Evolutionary conservation across 2,329 filamentous ascomycete species (phyloP).

Genomic region (Leptographium lundbergii): DNA sequence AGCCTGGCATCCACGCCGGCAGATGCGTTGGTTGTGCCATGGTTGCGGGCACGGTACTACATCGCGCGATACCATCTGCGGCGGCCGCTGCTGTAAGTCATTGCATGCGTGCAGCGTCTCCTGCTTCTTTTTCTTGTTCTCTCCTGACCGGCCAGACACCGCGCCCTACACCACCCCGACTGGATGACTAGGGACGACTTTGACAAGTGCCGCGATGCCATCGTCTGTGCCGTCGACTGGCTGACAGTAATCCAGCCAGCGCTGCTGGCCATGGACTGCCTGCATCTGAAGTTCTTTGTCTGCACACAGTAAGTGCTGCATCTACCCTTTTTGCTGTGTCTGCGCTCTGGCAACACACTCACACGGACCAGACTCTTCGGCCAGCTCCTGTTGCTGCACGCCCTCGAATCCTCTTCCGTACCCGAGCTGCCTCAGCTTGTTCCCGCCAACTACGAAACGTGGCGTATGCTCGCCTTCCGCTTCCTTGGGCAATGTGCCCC

Average conservation of each 20-base stretch:
- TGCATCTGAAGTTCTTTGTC: conserved; percentile 11
- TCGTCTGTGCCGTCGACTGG: conserved; percentile 9
- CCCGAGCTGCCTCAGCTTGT: conserved; percentile 5
- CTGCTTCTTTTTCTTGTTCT: neutral
- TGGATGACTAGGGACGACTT: conserved; percentile 10
- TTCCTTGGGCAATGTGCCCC: conserved; percentile 8
- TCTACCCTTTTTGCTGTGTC: neutral
- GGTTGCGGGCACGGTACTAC: conserved; percentile 12
- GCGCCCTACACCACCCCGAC: conserved; percentile 12
- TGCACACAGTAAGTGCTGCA: conserved; percentile 10
- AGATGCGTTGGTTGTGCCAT: conserved; percentile 11
- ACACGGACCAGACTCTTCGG: conserved; percentile 7
- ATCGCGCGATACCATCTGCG: conserved; percentile 13
- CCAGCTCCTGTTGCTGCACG: conserved; percentile 10
- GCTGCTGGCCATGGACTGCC: conserved; percentile 6
- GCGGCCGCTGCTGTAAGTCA: conserved; percentile 8
- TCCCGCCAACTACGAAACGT: conserved; percentile 4
- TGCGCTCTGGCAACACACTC: neutral
- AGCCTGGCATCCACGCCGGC: neutral
- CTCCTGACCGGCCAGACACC: neutral
- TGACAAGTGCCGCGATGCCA: conserved; percentile 12
- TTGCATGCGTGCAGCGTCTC: neutral
- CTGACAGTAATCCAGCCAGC: conserved; percentile 6
- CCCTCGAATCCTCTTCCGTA: conserved; percentile 3
- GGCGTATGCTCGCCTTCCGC: conserved; percentile 7